Percentiles rank a stretch among this genome's conserved stretches.
These are phyloP conservation scores for Malassezia sympodialis DNA, from an alignment of 1,284 basidiomycete species.

Conservation along the genomic window DNA sequence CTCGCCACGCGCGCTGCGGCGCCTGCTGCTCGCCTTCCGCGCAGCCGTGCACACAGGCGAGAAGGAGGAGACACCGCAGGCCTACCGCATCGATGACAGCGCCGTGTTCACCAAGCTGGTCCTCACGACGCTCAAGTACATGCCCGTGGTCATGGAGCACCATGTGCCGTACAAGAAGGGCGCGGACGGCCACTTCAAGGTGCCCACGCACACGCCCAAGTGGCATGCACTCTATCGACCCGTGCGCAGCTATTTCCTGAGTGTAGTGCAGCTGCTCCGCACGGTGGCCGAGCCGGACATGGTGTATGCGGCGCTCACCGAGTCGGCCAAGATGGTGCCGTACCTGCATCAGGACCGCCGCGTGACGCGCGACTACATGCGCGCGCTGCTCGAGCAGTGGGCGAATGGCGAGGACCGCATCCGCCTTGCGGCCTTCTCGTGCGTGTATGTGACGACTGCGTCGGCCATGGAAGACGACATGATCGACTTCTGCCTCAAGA, in stretches of 20 bases:
- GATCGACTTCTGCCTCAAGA: constrained; percentile 77
- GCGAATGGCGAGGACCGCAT: constrained; percentile 68
- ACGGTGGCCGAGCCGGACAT: constrained; percentile 45
- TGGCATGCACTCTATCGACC: constrained; percentile 68
- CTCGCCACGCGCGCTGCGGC: constrained; percentile 73
- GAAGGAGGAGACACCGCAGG: constrained; percentile 22
- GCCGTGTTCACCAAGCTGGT: constrained; percentile 75
- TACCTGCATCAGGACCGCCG: constrained; percentile 35
- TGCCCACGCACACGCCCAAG: constrained; percentile 50
- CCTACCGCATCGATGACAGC: constrained; percentile 36
- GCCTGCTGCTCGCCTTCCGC: constrained; percentile 56
- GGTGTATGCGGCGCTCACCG: constrained; percentile 54
- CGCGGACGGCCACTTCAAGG: constrained; percentile 46
- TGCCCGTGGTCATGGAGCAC: constrained; percentile 75
- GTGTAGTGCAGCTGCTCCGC: constrained; percentile 35
- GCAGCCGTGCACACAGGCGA: constrained; percentile 37
- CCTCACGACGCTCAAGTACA: constrained; percentile 75
- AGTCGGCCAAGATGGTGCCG: constrained; percentile 44
- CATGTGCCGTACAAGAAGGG: constrained; percentile 72
- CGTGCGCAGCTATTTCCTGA: constrained; percentile 57
- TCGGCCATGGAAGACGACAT: constrained; percentile 70
- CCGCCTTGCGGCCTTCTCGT: constrained; percentile 77
- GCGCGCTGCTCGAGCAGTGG: constrained; percentile 52
- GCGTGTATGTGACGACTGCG: constrained; percentile 62
- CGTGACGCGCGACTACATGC: constrained; percentile 36